phyloP scores from a whole-genome alignment of 805 yeast species.

The Priceomyces carsonii region DNA sequence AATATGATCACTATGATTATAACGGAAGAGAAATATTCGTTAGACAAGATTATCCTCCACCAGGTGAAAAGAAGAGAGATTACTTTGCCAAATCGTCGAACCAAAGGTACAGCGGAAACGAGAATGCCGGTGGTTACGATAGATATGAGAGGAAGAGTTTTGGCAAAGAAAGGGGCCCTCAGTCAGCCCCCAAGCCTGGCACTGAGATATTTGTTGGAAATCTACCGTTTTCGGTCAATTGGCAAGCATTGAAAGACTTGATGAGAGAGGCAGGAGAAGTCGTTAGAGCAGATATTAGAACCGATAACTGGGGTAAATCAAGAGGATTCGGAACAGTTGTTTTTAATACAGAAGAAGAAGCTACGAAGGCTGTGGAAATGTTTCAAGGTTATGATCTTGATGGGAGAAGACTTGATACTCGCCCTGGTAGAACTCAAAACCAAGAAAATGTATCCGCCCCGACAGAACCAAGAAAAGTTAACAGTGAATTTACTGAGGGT shows the following conservation, averaged over 20 bases:
- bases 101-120: constrained; percentile 21
- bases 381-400: constrained; percentile 70
- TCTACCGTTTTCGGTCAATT: constrained; percentile 75
- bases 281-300: constrained; percentile 77
- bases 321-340: constrained; percentile 85
- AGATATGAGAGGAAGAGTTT: constrained; percentile 18
- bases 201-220: constrained; percentile 76
- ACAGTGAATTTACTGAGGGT: constrained; percentile 63
- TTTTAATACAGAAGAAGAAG: constrained; percentile 66
- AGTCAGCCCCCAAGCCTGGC: constrained; percentile 33
- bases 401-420: constrained; percentile 78
- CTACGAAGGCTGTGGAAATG: constrained; percentile 65
- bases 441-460: constrained; percentile 8
- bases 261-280: constrained; percentile 78
- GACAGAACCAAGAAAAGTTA: constrained; percentile 21
- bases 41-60: constrained; percentile 89
- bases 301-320: constrained; percentile 69
- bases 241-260: constrained; percentile 86
- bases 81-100: constrained; percentile 17
- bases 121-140: constrained; percentile 19
- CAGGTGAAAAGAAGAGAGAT: constrained; percentile 39
- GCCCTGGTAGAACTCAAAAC: constrained; percentile 54
- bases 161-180: constrained; percentile 6
- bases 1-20: constrained; percentile 63
- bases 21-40: constrained; percentile 82